Percentiles rank a stretch among this genome's conserved stretches.
These are phyloP conservation scores for Penicillium ochrochloron DNA, from an alignment of 495 filamentous ascomycete genomes.

Conservation along the genomic window DNA sequence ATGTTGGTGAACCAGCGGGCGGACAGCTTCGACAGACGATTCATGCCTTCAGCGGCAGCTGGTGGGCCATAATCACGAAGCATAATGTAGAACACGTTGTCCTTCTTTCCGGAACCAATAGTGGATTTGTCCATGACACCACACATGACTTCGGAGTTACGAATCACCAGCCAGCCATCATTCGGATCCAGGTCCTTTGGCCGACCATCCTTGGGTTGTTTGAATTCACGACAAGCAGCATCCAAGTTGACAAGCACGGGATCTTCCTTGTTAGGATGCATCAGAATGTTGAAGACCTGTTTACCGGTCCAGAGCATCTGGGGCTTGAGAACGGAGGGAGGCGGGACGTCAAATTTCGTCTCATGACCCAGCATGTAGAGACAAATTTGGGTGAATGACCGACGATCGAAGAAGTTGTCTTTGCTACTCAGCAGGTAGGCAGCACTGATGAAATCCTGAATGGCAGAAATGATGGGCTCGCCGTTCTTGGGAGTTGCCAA, in stretches of 20 bases:
- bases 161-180: slow-evolving; percentile 86
- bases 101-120: slow-evolving; percentile 94
- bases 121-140: slow-evolving; percentile 97
- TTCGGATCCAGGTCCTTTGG: slow-evolving; percentile 76
- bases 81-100: slow-evolving; percentile 95
- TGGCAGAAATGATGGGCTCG: slow-evolving; percentile 96
- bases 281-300: slow-evolving; percentile 93
- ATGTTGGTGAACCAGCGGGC: slow-evolving; percentile 86
- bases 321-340: slow-evolving; percentile 83
- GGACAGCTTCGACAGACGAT: slow-evolving; percentile 86
- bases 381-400: slow-evolving; percentile 84
- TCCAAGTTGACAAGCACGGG: slow-evolving; percentile 89
- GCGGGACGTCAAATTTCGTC: slow-evolving; percentile 80
- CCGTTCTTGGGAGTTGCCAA: slow-evolving; percentile 95
- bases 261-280: slow-evolving; percentile 84
- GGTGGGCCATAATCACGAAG: slow-evolving; percentile 92
- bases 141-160: slow-evolving; percentile 98
- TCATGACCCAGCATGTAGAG: slow-evolving; percentile 90
- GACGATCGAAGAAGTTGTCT: slow-evolving; percentile 88
- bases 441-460: slow-evolving; percentile 97
- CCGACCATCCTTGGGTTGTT: slow-evolving; percentile 52
- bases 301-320: slow-evolving; percentile 95
- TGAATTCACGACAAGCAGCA: slow-evolving; percentile 85
- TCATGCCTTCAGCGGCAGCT: slow-evolving; percentile 90
- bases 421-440: slow-evolving; percentile 91